A percentile compares a stretch with the other conserved stretches of the same genome.
These are phyloP conservation scores for Didymella glomerata DNA, from an alignment of 2,329 filamentous ascomycete genomes.

Conservation along the genomic window DNA sequence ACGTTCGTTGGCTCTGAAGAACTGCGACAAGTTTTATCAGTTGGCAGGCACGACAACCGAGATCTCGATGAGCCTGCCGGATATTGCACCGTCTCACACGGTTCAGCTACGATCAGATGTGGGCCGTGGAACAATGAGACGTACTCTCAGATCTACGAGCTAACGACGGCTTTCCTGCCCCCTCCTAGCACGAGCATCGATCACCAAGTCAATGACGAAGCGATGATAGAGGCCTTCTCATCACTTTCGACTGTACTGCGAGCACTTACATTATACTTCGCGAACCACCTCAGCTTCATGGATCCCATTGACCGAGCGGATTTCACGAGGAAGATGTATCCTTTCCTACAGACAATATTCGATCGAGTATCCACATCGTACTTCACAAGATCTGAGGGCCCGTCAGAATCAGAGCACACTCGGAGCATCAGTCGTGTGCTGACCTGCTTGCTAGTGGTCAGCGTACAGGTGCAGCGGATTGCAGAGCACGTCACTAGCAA, in stretches of 20 bases:
- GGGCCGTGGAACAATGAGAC: conserved; percentile 65
- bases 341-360: conserved; percentile 51
- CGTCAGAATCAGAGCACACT: neutral
- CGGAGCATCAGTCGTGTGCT: conserved; percentile 28
- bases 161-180: conserved; percentile 22
- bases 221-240: conserved; percentile 10
- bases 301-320: conserved; percentile 62
- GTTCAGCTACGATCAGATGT: conserved; percentile 54
- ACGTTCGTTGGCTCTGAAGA: conserved; percentile 68
- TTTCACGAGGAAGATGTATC: conserved; percentile 56
- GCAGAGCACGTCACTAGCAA: conserved; percentile 38
- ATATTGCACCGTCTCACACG: conserved; percentile 50
- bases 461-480: conserved; percentile 44
- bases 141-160: conserved; percentile 49
- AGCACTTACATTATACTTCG: conserved; percentile 60
- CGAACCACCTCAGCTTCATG: conserved; percentile 59
- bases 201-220: neutral
- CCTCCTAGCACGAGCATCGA: conserved; percentile 5
- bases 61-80: conserved; percentile 56
- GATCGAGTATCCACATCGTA: conserved; percentile 17
- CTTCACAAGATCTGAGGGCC: neutral
- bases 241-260: conserved; percentile 47
- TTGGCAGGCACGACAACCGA: conserved; percentile 28
- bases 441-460: conserved; percentile 42
- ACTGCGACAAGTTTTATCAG: conserved; percentile 56